Evolutionary conservation across 352 stramenopile genomes (phyloP).

Genomic region (Phytophthora citricola): DNA sequence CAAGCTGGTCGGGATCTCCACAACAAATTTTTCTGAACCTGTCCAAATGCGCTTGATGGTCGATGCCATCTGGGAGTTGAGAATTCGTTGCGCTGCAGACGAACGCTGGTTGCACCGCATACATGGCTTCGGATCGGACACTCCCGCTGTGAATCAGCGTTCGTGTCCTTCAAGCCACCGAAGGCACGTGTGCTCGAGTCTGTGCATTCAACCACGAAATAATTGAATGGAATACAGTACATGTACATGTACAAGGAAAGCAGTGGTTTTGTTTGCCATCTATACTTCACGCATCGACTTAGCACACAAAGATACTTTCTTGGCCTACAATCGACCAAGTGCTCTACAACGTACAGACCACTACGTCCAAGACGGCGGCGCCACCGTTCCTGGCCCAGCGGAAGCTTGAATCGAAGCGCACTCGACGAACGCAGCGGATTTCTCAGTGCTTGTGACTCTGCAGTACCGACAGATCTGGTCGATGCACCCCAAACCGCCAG

Average conservation of each 20-base stretch:
- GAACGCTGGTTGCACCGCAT: slow-evolving; percentile 25
- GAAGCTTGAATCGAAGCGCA: slow-evolving; percentile 9
- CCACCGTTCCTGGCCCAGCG: slow-evolving; percentile 6
- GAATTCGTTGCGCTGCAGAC: slow-evolving; percentile 18
- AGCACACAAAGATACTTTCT: slow-evolving; percentile 5
- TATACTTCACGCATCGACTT: slow-evolving; percentile 20
- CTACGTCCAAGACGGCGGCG: slow-evolving; percentile 14
- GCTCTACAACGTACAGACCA: slow-evolving; percentile 13
- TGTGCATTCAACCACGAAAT: slow-evolving; percentile 20
- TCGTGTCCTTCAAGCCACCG: not conserved
- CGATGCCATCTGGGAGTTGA: slow-evolving; percentile 26
- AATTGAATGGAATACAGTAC: slow-evolving; percentile 7
- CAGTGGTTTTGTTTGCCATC: slow-evolving; percentile 4
- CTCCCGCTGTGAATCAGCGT: not conserved
- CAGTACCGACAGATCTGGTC: slow-evolving; percentile 18
- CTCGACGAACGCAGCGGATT: slow-evolving; percentile 10
- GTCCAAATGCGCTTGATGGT: slow-evolving; percentile 10
- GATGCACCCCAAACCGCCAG: slow-evolving; percentile 16
- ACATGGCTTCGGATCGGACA: slow-evolving; percentile 29
- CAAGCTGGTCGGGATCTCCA: slow-evolving; percentile 12
- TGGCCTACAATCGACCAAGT: slow-evolving; percentile 3
- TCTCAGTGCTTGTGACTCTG: slow-evolving; percentile 1
- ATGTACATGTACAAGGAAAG: not conserved
- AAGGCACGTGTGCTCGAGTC: slow-evolving; percentile 1
- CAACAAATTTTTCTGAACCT: not conserved